These are phyloP conservation scores for Hirsutella rhossiliensis DNA, from an alignment of 2,329 filamentous ascomycete species.

Conservation along the genomic window DNA sequence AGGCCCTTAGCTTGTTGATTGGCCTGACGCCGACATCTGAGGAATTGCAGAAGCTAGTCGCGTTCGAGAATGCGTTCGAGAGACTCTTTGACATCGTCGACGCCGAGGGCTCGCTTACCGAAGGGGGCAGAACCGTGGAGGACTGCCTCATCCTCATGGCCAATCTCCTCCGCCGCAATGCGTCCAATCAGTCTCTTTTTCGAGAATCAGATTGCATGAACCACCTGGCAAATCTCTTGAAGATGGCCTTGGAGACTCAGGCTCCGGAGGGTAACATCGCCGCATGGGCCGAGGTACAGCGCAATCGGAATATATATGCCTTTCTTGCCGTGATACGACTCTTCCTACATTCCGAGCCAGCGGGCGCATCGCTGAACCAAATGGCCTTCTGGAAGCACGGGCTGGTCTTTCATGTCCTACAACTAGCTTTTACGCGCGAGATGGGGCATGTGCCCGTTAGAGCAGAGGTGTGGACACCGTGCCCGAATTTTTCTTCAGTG, in stretches of 20 bases:
- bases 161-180: constrained; percentile 76
- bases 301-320: constrained; percentile 86
- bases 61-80: constrained; percentile 89
- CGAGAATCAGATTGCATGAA: constrained; percentile 77
- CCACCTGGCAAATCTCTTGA: constrained; percentile 58
- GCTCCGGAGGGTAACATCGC: constrained; percentile 48
- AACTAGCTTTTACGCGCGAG: constrained; percentile 65
- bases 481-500: not conserved
- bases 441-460: constrained; percentile 62
- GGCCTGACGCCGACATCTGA: constrained; percentile 76
- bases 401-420: constrained; percentile 65
- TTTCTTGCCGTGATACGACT: constrained; percentile 75
- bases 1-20: constrained; percentile 75
- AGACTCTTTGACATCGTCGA: constrained; percentile 73
- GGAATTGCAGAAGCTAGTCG: constrained; percentile 89
- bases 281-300: constrained; percentile 63
- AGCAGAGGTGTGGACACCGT: constrained; percentile 49
- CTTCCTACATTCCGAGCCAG: constrained; percentile 71
- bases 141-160: constrained; percentile 86
- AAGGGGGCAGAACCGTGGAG: constrained; percentile 80
- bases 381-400: constrained; percentile 74
- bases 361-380: constrained; percentile 75
- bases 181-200: constrained; percentile 88
- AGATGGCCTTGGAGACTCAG: constrained; percentile 40
- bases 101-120: constrained; percentile 65